Conservation (phyloP, 179 eudicot genomes). For the Heliamphora pulchella region DNA sequence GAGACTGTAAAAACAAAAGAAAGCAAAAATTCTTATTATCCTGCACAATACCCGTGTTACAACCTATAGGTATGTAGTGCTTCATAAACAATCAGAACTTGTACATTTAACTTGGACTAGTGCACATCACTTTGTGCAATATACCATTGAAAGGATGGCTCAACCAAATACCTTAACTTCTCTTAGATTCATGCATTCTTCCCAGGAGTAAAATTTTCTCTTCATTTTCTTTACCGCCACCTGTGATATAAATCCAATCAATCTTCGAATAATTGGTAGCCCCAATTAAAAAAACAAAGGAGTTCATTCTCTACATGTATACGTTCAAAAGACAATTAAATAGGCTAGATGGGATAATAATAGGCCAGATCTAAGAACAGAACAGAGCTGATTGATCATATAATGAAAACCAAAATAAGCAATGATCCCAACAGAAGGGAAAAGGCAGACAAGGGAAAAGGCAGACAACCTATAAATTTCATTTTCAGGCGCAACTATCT, state of each 20-base stretch:
- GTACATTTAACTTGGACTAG: neutral
- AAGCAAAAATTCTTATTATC: conserved; percentile 5
- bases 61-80: neutral
- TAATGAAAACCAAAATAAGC: neutral
- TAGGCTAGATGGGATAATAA: no score
- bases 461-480: no score
- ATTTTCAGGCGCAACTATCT: neutral
- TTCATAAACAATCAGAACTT: conserved; percentile 5
- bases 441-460: neutral
- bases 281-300: neutral
- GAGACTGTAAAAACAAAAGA: conserved; percentile 48
- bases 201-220: conserved; percentile 84
- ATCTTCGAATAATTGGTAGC: neutral
- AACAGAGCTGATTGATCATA: conserved; percentile 1
- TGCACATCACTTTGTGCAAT: neutral
- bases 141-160: conserved; percentile 1
- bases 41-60: neutral
- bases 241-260: conserved; percentile 35
- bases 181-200: conserved; percentile 77
- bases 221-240: conserved; percentile 98
- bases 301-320: conserved; percentile 2
- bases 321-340: neutral
- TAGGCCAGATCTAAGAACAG: neutral
- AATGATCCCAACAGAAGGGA: neutral
- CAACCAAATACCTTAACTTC: conserved; percentile 74